Evolutionary conservation across 768 basidiomycete species (phyloP).

Genomic region (Suillus luteus): DNA sequence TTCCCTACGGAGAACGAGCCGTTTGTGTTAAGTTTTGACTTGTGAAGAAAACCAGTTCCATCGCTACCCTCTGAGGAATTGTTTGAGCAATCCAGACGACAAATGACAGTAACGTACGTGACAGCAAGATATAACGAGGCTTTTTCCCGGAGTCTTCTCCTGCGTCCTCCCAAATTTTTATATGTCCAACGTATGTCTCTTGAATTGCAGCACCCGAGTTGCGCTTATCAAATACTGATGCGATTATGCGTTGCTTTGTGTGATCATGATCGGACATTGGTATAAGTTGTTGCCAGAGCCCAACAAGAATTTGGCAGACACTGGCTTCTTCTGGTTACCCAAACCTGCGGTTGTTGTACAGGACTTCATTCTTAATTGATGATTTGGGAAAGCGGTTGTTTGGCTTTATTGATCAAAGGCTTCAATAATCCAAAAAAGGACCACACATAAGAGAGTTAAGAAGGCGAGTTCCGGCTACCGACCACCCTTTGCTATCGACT

Average conservation of each 20-base stretch:
- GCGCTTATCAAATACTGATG: conserved; percentile 79
- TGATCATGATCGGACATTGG: conserved; percentile 47
- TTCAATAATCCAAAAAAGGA: conserved; percentile 16
- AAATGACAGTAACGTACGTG: conserved; percentile 61
- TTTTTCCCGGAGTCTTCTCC: conserved; percentile 74
- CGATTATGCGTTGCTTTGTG: conserved; percentile 70
- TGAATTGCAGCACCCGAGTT: conserved; percentile 63
- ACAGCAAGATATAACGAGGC: conserved; percentile 87
- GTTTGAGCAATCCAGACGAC: conserved; percentile 6
- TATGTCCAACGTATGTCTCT: conserved; percentile 82
- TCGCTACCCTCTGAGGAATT: conserved; percentile 53
- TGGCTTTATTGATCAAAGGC: conserved; percentile 25
- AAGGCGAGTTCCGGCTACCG: conserved; percentile 11
- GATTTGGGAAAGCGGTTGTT: conserved; percentile 15
- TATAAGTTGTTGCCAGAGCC: neutral
- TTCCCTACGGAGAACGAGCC: conserved; percentile 96
- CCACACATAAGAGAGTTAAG: conserved; percentile 9
- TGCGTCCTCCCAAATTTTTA: conserved; percentile 94
- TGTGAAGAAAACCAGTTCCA: conserved; percentile 81
- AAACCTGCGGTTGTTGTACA: neutral
- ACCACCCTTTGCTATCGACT: conserved; percentile 11
- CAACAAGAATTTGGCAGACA: neutral
- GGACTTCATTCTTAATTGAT: conserved; percentile 1
- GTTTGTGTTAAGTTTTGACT: conserved; percentile 95
- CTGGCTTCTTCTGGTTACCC: neutral